Evolutionary conservation across 2,329 filamentous ascomycete species (phyloP).

Genomic region (Penicillium sp.): DNA sequence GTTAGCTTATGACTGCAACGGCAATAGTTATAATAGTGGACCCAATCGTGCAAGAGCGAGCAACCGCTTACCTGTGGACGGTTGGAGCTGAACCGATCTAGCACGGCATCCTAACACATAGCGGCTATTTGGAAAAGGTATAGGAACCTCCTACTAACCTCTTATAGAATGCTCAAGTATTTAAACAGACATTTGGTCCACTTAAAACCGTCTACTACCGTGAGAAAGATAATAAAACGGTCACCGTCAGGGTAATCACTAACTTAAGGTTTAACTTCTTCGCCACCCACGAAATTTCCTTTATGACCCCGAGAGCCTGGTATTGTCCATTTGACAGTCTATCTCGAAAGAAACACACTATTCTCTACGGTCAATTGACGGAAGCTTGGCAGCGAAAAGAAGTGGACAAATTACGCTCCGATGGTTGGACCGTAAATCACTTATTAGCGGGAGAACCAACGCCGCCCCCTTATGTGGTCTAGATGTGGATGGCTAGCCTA

Average conservation of each 20-base stretch:
- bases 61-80: neutral
- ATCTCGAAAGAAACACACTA: neutral
- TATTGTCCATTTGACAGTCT: neutral
- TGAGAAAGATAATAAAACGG: neutral
- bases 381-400: neutral
- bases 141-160: neutral
- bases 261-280: neutral
- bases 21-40: neutral
- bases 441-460: neutral
- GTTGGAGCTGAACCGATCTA: neutral
- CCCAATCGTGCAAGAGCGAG: neutral
- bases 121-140: neutral
- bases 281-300: neutral
- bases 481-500: neutral
- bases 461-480: neutral
- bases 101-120: neutral
- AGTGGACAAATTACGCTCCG: neutral
- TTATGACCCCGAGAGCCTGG: neutral
- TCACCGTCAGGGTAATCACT: neutral
- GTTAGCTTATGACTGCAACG: neutral
- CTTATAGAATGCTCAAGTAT: neutral
- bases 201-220: neutral
- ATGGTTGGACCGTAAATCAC: neutral
- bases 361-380: neutral
- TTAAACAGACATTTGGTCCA: neutral